These are phyloP conservation scores for Saposhnikovia divaricata DNA, from an alignment of 129 eudicot species.

Conservation along the genomic window DNA sequence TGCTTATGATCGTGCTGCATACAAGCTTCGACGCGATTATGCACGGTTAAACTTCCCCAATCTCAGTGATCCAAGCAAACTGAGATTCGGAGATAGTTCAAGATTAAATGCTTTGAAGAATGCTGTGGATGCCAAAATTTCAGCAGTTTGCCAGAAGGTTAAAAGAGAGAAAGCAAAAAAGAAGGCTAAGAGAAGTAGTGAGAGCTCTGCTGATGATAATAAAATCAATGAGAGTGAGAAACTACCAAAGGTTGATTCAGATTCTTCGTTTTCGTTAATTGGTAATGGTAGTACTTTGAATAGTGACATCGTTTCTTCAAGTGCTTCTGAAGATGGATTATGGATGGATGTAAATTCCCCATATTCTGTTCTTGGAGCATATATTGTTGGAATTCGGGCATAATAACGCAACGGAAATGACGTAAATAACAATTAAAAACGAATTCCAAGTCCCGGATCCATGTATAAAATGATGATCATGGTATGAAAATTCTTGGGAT, in stretches of 20 bases:
- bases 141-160: conserved; percentile 70
- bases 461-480: too few relatives aligned
- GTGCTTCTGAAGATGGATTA: conserved; percentile 55
- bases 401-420: too few relatives aligned
- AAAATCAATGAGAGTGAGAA: conserved; percentile 7
- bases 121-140: conserved; percentile 82
- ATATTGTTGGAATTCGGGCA: too few relatives aligned
- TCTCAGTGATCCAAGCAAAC: conserved; percentile 42
- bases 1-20: conserved; percentile 94
- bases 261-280: conserved; percentile 30
- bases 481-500: too few relatives aligned
- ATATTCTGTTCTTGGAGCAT: conserved; percentile 29
- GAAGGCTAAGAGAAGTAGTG: conserved; percentile 15
- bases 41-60: conserved; percentile 83
- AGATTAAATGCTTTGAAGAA: conserved; percentile 45
- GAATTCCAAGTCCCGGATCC: too few relatives aligned
- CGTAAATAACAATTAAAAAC: too few relatives aligned
- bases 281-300: conserved; percentile 13
- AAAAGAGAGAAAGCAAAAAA: conserved; percentile 46
- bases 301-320: conserved; percentile 29
- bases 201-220: background rate
- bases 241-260: conserved; percentile 18
- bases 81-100: conserved; percentile 62
- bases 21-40: conserved; percentile 86
- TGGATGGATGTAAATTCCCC: conserved; percentile 42